phyloP scores from a whole-genome alignment of 2,329 filamentous ascomycete genomes.

The Xylaria sp. region DNA sequence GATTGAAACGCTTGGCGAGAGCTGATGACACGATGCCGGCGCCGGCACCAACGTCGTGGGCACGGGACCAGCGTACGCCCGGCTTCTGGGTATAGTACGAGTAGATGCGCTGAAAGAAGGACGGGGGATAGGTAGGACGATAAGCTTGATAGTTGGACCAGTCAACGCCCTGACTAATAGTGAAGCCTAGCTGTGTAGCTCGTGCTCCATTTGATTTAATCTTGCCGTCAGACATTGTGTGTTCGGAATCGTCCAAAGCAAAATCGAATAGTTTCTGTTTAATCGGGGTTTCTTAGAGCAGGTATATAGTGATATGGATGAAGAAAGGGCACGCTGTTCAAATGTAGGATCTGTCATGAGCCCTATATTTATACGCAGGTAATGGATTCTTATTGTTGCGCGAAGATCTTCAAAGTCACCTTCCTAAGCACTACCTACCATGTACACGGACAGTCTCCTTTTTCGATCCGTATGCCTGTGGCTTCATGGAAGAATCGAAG shows the following conservation, averaged over 20 bases:
- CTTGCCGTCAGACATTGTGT: not conserved
- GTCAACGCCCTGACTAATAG: conserved; percentile 25
- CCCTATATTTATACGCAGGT: too few species aligned
- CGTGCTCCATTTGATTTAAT: not conserved
- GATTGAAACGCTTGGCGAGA: conserved; percentile 36
- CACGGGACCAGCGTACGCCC: conserved; percentile 24
- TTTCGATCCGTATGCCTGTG: too few species aligned
- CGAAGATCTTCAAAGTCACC: too few species aligned
- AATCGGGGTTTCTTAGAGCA: too few species aligned
- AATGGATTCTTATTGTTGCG: too few species aligned
- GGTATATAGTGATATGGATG: too few species aligned
- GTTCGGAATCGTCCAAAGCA: not conserved
- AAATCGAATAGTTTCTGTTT: too few species aligned
- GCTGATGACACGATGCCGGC: conserved; percentile 34
- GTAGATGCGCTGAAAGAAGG: conserved; percentile 41
- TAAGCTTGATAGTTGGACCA: conserved; percentile 39
- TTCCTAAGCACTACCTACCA: too few species aligned
- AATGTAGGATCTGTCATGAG: too few species aligned
- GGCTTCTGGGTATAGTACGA: conserved; percentile 35
- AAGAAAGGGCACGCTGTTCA: too few species aligned
- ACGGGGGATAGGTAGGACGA: conserved; percentile 36
- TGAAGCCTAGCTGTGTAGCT: conserved; percentile 29
- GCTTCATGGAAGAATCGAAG: too few species aligned
- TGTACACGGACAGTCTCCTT: too few species aligned
- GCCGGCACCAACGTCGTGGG: conserved; percentile 40